Evolutionary conservation across 768 basidiomycete genomes (phyloP).

Genomic region (Xerocomus spinulosus): DNA sequence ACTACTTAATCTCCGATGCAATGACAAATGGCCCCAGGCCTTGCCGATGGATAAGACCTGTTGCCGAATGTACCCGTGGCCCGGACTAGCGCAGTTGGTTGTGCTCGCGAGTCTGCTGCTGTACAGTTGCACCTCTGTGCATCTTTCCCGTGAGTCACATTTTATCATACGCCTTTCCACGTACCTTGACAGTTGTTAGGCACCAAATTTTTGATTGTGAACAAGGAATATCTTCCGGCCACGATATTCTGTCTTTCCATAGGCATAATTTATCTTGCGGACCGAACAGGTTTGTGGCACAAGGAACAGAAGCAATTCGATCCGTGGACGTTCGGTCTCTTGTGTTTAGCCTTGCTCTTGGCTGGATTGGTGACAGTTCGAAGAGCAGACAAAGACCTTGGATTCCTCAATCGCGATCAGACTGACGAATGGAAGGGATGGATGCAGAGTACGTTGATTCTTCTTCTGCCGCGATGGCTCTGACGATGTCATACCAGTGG

Average conservation of each 20-base stretch:
- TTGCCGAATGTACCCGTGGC: slow-evolving; percentile 72
- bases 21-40: slow-evolving; percentile 56
- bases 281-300: slow-evolving; percentile 81
- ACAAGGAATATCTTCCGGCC: slow-evolving; percentile 34
- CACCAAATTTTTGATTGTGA: slow-evolving; percentile 13
- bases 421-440: slow-evolving; percentile 98
- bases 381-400: slow-evolving; percentile 74
- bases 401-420: slow-evolving; percentile 87
- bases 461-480: background rate
- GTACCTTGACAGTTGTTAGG: slow-evolving; percentile 16
- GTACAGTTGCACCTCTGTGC: slow-evolving; percentile 47
- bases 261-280: slow-evolving; percentile 69
- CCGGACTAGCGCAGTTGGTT: slow-evolving; percentile 51
- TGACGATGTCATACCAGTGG: slow-evolving; percentile 45
- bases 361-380: slow-evolving; percentile 64
- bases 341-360: slow-evolving; percentile 50
- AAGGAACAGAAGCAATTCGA: slow-evolving; percentile 88
- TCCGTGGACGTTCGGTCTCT: slow-evolving; percentile 58
- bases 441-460: slow-evolving; percentile 77
- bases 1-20: slow-evolving; percentile 77
- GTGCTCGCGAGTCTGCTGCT: slow-evolving; percentile 45
- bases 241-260: slow-evolving; percentile 64
- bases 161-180: slow-evolving; percentile 4
- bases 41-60: slow-evolving; percentile 75
- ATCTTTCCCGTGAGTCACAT: slow-evolving; percentile 31